Evolutionary conservation across 2,329 filamentous ascomycete genomes (phyloP).

Genomic region (Hyphodiscus sp.): DNA sequence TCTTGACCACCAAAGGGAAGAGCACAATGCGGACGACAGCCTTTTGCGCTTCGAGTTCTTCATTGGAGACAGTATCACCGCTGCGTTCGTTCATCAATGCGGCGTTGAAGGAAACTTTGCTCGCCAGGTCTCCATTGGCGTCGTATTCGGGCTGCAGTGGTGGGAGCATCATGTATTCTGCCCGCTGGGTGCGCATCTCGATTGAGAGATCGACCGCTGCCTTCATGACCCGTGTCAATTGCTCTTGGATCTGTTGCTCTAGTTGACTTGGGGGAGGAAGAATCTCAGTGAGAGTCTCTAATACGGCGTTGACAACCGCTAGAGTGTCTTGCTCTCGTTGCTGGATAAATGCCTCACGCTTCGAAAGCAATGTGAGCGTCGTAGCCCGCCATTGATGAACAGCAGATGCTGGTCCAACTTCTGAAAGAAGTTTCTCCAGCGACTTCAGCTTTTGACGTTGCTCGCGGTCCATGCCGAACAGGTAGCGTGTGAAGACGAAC

Average conservation of each 20-base stretch:
- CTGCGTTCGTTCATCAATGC: constrained; percentile 91
- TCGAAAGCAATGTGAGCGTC: constrained; percentile 81
- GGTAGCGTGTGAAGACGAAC: constrained; percentile 93
- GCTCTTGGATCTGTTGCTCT: constrained; percentile 73
- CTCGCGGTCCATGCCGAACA: constrained; percentile 97
- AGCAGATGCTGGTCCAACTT: constrained; percentile 81
- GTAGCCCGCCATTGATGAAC: constrained; percentile 97
- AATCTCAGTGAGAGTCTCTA: constrained; percentile 74
- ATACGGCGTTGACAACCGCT: constrained; percentile 88
- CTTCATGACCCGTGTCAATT: constrained; percentile 79
- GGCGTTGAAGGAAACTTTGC: constrained; percentile 87
- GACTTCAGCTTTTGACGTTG: constrained; percentile 96
- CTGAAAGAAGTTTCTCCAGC: constrained; percentile 82
- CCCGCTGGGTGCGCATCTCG: constrained; percentile 94
- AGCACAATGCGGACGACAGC: constrained; percentile 85
- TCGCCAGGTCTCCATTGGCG: constrained; percentile 79
- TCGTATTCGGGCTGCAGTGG: constrained; percentile 94
- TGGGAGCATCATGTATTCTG: constrained; percentile 98
- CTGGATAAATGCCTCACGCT: constrained; percentile 68
- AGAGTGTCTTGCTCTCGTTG: constrained; percentile 89
- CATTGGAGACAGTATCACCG: constrained; percentile 60
- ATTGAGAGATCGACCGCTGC: constrained; percentile 86
- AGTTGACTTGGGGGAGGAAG: constrained; percentile 80
- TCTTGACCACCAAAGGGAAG: constrained; percentile 94
- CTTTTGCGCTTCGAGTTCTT: constrained; percentile 69